Conservation (phyloP, 164 flowering plant species). For the Tinospora cordifolia region DNA sequence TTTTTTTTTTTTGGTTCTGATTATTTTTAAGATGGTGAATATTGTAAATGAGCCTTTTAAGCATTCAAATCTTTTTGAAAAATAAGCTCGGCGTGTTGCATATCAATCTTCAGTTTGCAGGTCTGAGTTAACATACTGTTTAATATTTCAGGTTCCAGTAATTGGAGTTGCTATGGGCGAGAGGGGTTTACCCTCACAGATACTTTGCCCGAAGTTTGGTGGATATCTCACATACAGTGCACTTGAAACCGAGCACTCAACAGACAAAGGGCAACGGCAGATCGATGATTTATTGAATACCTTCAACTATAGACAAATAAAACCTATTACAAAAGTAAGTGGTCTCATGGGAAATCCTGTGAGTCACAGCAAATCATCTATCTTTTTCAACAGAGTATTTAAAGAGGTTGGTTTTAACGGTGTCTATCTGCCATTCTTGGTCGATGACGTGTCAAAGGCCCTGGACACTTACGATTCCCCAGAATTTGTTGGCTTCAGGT, state of each 20-base stretch:
- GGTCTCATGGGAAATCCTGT: constrained; percentile 97
- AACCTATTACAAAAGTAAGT: constrained; percentile 71
- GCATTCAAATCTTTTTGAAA: too few species aligned
- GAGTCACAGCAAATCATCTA: constrained; percentile 83
- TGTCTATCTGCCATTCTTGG: constrained; percentile 69
- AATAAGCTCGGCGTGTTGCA: too few species aligned
- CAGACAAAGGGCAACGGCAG: constrained; percentile 96
- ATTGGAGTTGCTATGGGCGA: constrained; percentile 90
- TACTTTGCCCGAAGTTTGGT: constrained; percentile 90
- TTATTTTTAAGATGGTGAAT: not conserved
- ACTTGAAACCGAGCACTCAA: constrained; percentile 55
- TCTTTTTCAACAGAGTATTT: constrained; percentile 65
- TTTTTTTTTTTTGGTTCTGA: not conserved
- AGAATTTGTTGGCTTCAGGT: constrained; percentile 97
- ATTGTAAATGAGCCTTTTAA: not conserved
- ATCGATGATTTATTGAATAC: constrained; percentile 57
- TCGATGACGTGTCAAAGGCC: constrained; percentile 67
- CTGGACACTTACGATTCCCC: constrained; percentile 63
- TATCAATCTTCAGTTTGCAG: not conserved
- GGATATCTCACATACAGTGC: constrained; percentile 92
- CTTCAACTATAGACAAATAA: constrained; percentile 63
- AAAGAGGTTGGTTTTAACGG: constrained; percentile 70
- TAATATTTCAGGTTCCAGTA: constrained; percentile 61
- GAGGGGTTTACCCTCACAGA: constrained; percentile 74
- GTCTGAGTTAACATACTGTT: constrained; percentile 7